A percentile compares a stretch with the other conserved stretches of the same genome.
phyloP scores from a whole-genome alignment of 2,329 filamentous ascomycete species.

The Fusarium buxicola region DNA sequence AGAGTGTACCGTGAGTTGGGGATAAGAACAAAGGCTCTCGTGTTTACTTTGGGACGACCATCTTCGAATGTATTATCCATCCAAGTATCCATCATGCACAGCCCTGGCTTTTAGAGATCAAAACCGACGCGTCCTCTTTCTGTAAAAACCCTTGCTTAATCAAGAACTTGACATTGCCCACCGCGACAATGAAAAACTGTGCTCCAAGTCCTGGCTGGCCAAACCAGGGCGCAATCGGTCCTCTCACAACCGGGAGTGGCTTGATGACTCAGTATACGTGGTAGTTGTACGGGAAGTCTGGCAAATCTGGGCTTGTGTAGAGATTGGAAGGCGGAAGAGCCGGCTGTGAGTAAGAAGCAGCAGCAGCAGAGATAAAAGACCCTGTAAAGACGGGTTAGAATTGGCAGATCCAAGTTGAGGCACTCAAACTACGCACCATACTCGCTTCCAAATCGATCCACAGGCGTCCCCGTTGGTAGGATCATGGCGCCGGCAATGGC shows the following conservation, averaged over 20 bases:
- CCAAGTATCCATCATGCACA: constrained; percentile 13
- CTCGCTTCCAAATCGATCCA: constrained; percentile 62
- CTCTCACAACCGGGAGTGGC: constrained; percentile 54
- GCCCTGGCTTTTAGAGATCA: constrained; percentile 24
- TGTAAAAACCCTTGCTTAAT: constrained; percentile 35
- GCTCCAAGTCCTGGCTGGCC: constrained; percentile 61
- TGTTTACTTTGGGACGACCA: too few species aligned
- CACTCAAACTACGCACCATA: constrained; percentile 46
- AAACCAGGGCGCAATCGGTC: constrained; percentile 62
- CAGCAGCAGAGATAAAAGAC: constrained; percentile 55
- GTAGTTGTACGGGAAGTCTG: constrained; percentile 60
- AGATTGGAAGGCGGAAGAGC: constrained; percentile 60
- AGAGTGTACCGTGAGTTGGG: too few species aligned
- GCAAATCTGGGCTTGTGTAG: constrained; percentile 47
- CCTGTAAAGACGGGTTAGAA: constrained; percentile 30
- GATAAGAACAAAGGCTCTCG: too few species aligned
- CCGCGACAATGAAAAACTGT: constrained; percentile 48
- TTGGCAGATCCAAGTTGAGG: accelerated
- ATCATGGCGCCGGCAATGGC: constrained; percentile 57
- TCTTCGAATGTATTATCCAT: too few species aligned
- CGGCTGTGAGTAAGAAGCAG: constrained; percentile 60
- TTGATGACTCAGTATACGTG: constrained; percentile 59
- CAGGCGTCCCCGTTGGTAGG: constrained; percentile 53
- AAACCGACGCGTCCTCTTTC: constrained; percentile 28
- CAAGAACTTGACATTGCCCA: constrained; percentile 36